Evolutionary conservation across 2,329 filamentous ascomycete species (phyloP).

Genomic region (Phaeosphaeria sp.): DNA sequence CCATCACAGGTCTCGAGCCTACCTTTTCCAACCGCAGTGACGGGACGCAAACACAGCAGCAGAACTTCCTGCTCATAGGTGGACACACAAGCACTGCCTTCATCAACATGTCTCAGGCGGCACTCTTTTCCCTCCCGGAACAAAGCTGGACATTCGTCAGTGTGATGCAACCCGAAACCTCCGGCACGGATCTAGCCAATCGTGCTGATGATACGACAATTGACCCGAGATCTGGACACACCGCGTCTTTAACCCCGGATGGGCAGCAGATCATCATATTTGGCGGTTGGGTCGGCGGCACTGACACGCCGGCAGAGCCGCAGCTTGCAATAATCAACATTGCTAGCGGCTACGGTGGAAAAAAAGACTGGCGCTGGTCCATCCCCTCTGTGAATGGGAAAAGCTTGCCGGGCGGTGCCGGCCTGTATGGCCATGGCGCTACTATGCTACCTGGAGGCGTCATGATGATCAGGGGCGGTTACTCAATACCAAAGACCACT

Average conservation of each 20-base stretch:
- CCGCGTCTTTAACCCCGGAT: constrained; percentile 79
- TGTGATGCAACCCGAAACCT: constrained; percentile 58
- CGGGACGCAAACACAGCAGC: constrained; percentile 71
- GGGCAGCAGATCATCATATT: constrained; percentile 78
- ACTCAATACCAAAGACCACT: constrained; percentile 54
- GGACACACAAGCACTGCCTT: constrained; percentile 85
- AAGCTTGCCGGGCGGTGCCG: constrained; percentile 52
- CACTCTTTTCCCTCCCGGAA: constrained; percentile 84
- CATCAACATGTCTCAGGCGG: constrained; percentile 92
- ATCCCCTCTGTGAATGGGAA: constrained; percentile 60
- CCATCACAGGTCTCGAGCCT: constrained; percentile 74
- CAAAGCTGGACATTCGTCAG: constrained; percentile 84
- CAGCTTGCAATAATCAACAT: constrained; percentile 80
- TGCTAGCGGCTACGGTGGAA: constrained; percentile 72
- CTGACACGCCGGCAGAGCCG: constrained; percentile 76
- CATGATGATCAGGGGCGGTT: constrained; percentile 68
- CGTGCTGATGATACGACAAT: constrained; percentile 58
- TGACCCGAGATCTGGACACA: constrained; percentile 88
- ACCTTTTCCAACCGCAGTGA: constrained; percentile 71
- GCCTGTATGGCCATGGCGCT: constrained; percentile 68
- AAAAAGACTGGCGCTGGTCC: constrained; percentile 71
- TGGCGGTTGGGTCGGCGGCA: constrained; percentile 92
- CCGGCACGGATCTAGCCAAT: constrained; percentile 64
- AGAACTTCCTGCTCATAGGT: constrained; percentile 80
- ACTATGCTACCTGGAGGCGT: constrained; percentile 66